A percentile compares a stretch with the other conserved stretches of the same genome.
Evolutionary conservation across 2,329 filamentous ascomycete species (phyloP).

Genomic region (Torrubiellomyces zombiae): DNA sequence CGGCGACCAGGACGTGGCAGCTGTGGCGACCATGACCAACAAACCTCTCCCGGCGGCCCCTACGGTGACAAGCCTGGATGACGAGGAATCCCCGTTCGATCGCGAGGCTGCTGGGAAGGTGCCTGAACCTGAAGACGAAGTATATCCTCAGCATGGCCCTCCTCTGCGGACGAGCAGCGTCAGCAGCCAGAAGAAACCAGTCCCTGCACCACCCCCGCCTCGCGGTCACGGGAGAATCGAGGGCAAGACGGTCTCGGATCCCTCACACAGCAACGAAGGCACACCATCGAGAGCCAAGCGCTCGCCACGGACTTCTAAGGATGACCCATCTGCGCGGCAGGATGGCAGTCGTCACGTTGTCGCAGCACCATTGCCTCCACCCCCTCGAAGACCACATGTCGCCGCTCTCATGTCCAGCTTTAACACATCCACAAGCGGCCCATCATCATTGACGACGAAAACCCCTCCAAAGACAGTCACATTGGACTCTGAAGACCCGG

Average conservation of each 20-base stretch:
- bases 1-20: too few relatives aligned
- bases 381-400: constrained; percentile 32
- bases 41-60: constrained; percentile 46
- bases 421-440: constrained; percentile 6
- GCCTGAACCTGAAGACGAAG: neutral
- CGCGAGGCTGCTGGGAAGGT: constrained; percentile 33
- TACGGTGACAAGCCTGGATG: constrained; percentile 25
- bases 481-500: constrained; percentile 1
- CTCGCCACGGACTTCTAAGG: constrained; percentile 29
- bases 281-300: too few relatives aligned
- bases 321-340: constrained; percentile 30
- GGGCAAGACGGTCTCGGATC: constrained; percentile 20
- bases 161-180: neutral
- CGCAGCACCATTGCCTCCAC: constrained; percentile 34
- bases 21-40: constrained; percentile 10
- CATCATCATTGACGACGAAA: constrained; percentile 4
- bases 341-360: constrained; percentile 26
- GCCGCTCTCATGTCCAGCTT: constrained; percentile 15
- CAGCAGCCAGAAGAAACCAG: constrained; percentile 22
- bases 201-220: constrained; percentile 34
- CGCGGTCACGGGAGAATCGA: constrained; percentile 29
- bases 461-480: constrained; percentile 6
- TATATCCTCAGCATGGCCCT: neutral
- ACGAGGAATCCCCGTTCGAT: constrained; percentile 34
- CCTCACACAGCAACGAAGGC: too few relatives aligned